Percentiles rank a stretch among this genome's conserved stretches.
Conservation (phyloP, 306 rosid genomes). For the Elaeagnus macrophylla region DNA sequence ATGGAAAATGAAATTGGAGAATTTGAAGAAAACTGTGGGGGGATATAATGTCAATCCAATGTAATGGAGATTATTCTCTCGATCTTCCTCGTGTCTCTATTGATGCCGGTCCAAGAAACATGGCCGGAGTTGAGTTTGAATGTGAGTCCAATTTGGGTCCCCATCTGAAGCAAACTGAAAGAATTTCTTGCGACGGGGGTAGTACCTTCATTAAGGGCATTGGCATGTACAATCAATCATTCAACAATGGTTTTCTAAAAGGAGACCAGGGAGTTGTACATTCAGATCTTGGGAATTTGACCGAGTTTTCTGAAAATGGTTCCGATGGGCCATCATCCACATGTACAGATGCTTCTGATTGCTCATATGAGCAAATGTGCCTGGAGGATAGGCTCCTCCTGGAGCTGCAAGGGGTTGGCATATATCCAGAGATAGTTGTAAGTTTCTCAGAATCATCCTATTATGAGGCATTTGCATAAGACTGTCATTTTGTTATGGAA, state of each 20-base stretch:
- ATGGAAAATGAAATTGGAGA: slow-evolving; percentile 75
- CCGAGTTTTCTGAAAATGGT: slow-evolving; percentile 62
- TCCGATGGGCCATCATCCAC: slow-evolving; percentile 48
- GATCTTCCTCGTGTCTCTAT: slow-evolving; percentile 78
- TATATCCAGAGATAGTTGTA: slow-evolving; percentile 76
- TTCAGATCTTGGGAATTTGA: slow-evolving; percentile 48
- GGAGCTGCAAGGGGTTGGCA: slow-evolving; percentile 82
- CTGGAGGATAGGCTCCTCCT: slow-evolving; percentile 63
- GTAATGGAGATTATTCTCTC: slow-evolving; percentile 82
- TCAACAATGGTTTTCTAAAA: slow-evolving; percentile 56
- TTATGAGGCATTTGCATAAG: no score
- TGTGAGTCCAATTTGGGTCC: slow-evolving; percentile 62
- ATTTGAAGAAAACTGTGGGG: slow-evolving; percentile 44
- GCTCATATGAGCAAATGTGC: slow-evolving; percentile 68
- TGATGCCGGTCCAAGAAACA: slow-evolving; percentile 70
- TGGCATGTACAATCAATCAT: slow-evolving; percentile 48
- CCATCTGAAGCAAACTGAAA: slow-evolving; percentile 57
- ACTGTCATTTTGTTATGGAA: slow-evolving; percentile 13
- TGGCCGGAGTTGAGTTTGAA: slow-evolving; percentile 75
- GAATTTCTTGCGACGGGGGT: slow-evolving; percentile 61
- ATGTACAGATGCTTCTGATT: slow-evolving; percentile 42
- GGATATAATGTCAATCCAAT: slow-evolving; percentile 50
- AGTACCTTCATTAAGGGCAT: slow-evolving; percentile 45
- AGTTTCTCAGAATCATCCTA: slow-evolving; percentile 3
- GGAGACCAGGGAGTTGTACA: slow-evolving; percentile 57